phyloP scores from a whole-genome alignment of 768 basidiomycete genomes.

The Gymnopilus junonius region DNA sequence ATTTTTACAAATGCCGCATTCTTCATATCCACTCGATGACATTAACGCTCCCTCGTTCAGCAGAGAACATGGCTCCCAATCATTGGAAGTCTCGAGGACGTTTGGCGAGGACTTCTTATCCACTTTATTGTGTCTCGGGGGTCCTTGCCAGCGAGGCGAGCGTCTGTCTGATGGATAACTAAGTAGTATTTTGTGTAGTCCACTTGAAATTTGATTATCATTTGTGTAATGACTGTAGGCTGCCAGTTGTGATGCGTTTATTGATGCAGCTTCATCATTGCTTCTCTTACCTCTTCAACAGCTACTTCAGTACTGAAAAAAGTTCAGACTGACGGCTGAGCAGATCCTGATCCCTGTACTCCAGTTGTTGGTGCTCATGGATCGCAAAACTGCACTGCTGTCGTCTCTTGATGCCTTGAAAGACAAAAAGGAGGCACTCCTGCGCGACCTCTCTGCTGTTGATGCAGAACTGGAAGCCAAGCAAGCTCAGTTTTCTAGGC shows the following conservation, averaged over 20 bases:
- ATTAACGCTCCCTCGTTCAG: slow-evolving; percentile 68
- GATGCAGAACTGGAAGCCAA: slow-evolving; percentile 35
- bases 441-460: slow-evolving; percentile 37
- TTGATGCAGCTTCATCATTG: background rate
- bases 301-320: background rate
- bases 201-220: background rate
- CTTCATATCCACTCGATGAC: too few species aligned
- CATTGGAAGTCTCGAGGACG: slow-evolving; percentile 60
- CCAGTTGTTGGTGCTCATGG: background rate
- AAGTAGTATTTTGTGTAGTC: background rate
- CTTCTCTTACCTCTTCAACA: background rate
- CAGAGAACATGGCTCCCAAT: slow-evolving; percentile 58
- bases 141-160: slow-evolving; percentile 54
- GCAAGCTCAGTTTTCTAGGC: slow-evolving; percentile 34
- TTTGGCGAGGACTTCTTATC: slow-evolving; percentile 46
- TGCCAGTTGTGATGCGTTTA: too few species aligned
- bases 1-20: too few species aligned
- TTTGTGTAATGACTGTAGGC: too few species aligned
- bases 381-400: slow-evolving; percentile 6
- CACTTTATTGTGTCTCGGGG: slow-evolving; percentile 30
- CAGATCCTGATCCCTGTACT: background rate
- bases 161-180: slow-evolving; percentile 65
- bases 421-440: slow-evolving; percentile 31
- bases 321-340: background rate
- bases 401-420: slow-evolving; percentile 31